Conservation (phyloP, 495 filamentous ascomycete genomes). For the Aspergillus baeticus region DNA sequence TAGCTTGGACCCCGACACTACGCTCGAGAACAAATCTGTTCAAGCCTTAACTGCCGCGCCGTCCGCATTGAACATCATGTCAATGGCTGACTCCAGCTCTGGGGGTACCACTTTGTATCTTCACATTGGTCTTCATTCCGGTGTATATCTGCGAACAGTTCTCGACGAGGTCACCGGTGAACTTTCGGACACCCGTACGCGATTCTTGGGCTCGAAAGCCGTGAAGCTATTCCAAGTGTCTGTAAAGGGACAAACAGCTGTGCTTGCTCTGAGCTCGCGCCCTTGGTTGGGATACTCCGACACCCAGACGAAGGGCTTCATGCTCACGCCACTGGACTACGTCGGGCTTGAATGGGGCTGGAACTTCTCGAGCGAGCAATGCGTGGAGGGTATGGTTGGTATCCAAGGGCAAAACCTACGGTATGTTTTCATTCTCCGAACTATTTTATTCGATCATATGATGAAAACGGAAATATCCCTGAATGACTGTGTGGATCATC, state of each 20-base stretch:
- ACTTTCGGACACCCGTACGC: slow-evolving; percentile 87
- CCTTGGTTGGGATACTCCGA: slow-evolving; percentile 94
- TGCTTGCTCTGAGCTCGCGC: slow-evolving; percentile 84
- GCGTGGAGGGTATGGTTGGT: slow-evolving; percentile 91
- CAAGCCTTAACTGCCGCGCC: slow-evolving; percentile 90
- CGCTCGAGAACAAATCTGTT: slow-evolving; percentile 87
- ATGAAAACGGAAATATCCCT: slow-evolving; percentile 59
- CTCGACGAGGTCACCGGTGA: slow-evolving; percentile 94
- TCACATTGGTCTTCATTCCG: slow-evolving; percentile 93
- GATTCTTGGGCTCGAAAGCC: slow-evolving; percentile 86
- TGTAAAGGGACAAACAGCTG: slow-evolving; percentile 80
- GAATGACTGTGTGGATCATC: slow-evolving; percentile 53
- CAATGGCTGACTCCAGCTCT: slow-evolving; percentile 85
- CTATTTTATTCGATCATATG: slow-evolving; percentile 45
- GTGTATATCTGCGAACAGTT: slow-evolving; percentile 91
- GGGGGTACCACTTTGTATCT: slow-evolving; percentile 81
- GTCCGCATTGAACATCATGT: slow-evolving; percentile 86
- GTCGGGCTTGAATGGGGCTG: slow-evolving; percentile 87
- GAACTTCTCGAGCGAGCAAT: slow-evolving; percentile 94
- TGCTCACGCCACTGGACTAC: slow-evolving; percentile 88
- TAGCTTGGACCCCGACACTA: slow-evolving; percentile 84
- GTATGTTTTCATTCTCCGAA: slow-evolving; percentile 53
- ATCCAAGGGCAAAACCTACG: slow-evolving; percentile 87
- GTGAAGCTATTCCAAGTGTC: slow-evolving; percentile 84
- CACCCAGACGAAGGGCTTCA: slow-evolving; percentile 76